Conservation (phyloP, 345 rosid genomes). For the Melaleuca quinquenervia region DNA sequence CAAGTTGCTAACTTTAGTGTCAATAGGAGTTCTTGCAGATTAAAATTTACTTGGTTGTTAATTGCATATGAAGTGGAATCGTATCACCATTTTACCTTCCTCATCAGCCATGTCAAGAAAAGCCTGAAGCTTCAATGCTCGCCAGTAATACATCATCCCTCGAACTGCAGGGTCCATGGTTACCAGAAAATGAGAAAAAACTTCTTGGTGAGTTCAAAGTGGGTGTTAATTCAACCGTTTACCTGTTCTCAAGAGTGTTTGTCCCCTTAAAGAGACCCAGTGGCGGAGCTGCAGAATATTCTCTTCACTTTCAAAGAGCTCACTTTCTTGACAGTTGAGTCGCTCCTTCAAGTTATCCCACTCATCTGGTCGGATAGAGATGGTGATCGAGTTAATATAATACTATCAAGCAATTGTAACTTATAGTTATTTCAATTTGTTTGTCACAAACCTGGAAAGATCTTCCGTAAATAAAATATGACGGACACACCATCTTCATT, state of each 20-base stretch:
- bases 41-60: not conserved
- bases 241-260: slow-evolving; percentile 93
- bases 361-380: slow-evolving; percentile 43
- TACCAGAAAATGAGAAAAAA: not conserved
- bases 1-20: not conserved
- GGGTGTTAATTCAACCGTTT: slow-evolving; percentile 2
- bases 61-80: not conserved
- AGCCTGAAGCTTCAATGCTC: slow-evolving; percentile 97
- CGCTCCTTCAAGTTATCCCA: slow-evolving; percentile 96
- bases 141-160: slow-evolving; percentile 98
- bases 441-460: slow-evolving; percentile 62
- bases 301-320: slow-evolving; percentile 86
- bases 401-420: not conserved
- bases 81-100: slow-evolving; percentile 32
- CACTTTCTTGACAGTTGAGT: slow-evolving; percentile 56
- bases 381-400: not conserved
- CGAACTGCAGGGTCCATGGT: slow-evolving; percentile 45
- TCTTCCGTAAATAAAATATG: slow-evolving; percentile 91
- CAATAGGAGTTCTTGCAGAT: not conserved
- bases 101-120: slow-evolving; percentile 97
- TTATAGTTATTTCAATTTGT: not conserved
- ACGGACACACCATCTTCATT: slow-evolving; percentile 97
- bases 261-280: slow-evolving; percentile 96
- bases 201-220: not conserved
- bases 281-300: slow-evolving; percentile 91